Evolutionary conservation across 177 flowering plant species (phyloP), one percentile per base, ranked within the genome.

Genomic region (Telopea speciosissima): DNA sequence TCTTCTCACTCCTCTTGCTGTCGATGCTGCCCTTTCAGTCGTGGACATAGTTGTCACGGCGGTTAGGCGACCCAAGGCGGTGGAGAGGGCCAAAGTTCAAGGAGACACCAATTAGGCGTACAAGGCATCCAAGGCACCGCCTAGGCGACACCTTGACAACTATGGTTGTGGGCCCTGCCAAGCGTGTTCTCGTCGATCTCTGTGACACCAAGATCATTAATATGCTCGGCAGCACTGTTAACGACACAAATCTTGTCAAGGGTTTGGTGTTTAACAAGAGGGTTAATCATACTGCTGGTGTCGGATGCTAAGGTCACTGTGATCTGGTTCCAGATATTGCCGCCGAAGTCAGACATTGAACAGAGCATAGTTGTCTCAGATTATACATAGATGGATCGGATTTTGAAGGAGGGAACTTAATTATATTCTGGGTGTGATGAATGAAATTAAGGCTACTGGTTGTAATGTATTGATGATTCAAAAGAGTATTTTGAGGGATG

Each of bases 401-500:
- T 94, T 62, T 74, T 94, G 84, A 94, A 94, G 73, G 97, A 94
- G 79, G n/a, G 98, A 94, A 83, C 81, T 96, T 78, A 90, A 89
- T 61, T 90, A 94, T 73, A 94, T 94, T 66, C 78, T 94, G 66
- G 84, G 93, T 5, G 92, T 94, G 89, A 88, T 94, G 74, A 94
- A 94, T 86, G 92, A 94, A 83, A 90, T 94, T 56, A 88, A 85
- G 72, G 91, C 93, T 0, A 85, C 95, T 7, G 98, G 97, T 2
- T 94, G 98, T 72, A 94, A 94, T 70, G 98, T 92, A 8, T 74
- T 94, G 70, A 74, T 94, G 85, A 92, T 94, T 77, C 98, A 94
- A 80, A 94, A 94, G 91, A 92, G 97, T 76, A 94, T 94, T 70
- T 79, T 94, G 85, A 81, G 98, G 67, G 98, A 94, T 74, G 98